phyloP scores from a whole-genome alignment of 805 yeast genomes.

The Debaryomyces maramus region DNA sequence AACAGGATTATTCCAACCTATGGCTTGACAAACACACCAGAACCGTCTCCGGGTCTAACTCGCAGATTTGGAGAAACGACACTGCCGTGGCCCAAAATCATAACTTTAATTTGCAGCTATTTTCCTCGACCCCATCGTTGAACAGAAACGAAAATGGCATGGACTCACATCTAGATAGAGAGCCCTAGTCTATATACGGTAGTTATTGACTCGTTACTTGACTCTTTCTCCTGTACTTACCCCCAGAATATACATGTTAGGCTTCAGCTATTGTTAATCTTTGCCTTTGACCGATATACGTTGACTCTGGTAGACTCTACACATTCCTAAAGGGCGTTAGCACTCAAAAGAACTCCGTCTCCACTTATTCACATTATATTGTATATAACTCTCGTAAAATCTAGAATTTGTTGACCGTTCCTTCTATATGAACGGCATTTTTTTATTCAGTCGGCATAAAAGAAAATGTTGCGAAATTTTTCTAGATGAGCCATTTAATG shows the following conservation, averaged over 20 bases:
- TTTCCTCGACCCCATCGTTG: background rate
- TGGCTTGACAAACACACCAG: conserved; percentile 18
- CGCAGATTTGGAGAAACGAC: conserved; percentile 25
- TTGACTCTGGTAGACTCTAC: too few species aligned
- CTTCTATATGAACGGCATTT: background rate
- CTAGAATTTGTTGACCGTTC: background rate
- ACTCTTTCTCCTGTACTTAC: too few species aligned
- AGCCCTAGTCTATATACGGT: too few species aligned
- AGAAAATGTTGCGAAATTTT: conserved; percentile 1
- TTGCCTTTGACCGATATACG: too few species aligned
- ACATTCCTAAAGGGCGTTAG: too few species aligned
- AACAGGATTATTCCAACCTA: conserved; percentile 12
- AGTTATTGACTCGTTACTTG: too few species aligned
- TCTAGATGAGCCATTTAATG: conserved; percentile 47
- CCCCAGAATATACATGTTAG: too few species aligned
- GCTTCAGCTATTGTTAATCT: too few species aligned
- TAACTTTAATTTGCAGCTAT: background rate
- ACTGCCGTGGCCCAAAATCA: conserved; percentile 6
- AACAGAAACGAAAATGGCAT: background rate
- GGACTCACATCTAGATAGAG: too few species aligned
- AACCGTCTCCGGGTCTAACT: conserved; percentile 12
- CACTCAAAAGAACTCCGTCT: too few species aligned
- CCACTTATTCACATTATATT: too few species aligned
- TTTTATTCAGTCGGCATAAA: conserved; percentile 1
- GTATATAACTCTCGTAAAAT: too few species aligned